A percentile compares a stretch with the other conserved stretches of the same genome.
phyloP scores from a whole-genome alignment of 331 rosid genomes.

The Malus hybrid region DNA sequence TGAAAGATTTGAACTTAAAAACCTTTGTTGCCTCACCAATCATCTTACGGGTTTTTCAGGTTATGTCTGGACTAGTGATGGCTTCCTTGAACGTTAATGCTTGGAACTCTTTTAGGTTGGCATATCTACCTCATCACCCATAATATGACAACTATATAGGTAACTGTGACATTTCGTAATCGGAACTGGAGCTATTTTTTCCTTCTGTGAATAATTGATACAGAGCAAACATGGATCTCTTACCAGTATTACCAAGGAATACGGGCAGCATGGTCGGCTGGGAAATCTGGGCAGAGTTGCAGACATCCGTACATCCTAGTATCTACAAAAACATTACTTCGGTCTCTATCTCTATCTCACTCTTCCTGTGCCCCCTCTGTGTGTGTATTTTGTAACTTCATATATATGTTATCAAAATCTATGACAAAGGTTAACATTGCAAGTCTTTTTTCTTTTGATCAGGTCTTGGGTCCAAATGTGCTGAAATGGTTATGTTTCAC shows the following conservation, averaged over 20 bases:
- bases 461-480: slow-evolving; percentile 71
- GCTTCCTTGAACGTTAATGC: slow-evolving; percentile 43
- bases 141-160: slow-evolving; percentile 92
- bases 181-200: neutral
- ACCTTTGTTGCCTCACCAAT: neutral
- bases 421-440: slow-evolving; percentile 6
- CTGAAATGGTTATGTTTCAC: slow-evolving; percentile 70
- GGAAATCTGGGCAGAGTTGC: slow-evolving; percentile 74
- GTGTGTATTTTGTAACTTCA: neutral
- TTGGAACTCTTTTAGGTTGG: slow-evolving; percentile 72
- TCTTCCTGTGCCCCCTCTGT: slow-evolving; percentile 9
- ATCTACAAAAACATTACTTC: slow-evolving; percentile 59
- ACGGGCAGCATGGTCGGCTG: slow-evolving; percentile 71
- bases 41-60: slow-evolving; percentile 20
- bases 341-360: slow-evolving; percentile 35
- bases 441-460: slow-evolving; percentile 16
- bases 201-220: neutral
- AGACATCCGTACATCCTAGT: slow-evolving; percentile 52
- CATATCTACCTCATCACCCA: slow-evolving; percentile 69
- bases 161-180: slow-evolving; percentile 14
- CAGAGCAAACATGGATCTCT: slow-evolving; percentile 3
- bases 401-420: neutral
- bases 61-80: slow-evolving; percentile 40
- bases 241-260: slow-evolving; percentile 62
- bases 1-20: too few species aligned